phyloP scores from a whole-genome alignment of 2,329 filamentous ascomycete species.

The Pestalotiopsis sp. region DNA sequence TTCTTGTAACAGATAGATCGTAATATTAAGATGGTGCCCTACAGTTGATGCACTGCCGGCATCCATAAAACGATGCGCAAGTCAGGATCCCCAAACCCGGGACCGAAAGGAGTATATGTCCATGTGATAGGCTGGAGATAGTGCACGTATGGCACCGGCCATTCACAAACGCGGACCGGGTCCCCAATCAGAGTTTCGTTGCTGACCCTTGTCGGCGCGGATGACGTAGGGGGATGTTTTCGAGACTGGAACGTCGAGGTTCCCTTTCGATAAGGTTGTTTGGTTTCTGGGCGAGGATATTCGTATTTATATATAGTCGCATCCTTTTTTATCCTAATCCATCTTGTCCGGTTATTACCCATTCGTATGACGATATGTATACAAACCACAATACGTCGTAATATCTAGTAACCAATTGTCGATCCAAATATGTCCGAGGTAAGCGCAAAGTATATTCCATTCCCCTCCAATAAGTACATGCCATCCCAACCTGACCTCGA shows the following conservation, averaged over 20 bases:
- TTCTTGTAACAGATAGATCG: no score
- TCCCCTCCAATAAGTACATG: background rate
- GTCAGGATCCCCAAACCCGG: no score
- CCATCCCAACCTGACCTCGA: background rate
- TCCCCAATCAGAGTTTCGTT: slow-evolving; percentile 2
- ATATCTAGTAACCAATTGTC: background rate
- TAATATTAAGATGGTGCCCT: no score
- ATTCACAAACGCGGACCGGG: background rate
- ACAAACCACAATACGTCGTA: background rate
- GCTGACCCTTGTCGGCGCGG: background rate
- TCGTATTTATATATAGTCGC: background rate
- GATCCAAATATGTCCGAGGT: background rate
- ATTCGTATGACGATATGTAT: background rate
- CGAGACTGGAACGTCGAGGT: background rate
- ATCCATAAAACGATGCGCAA: no score
- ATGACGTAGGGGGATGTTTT: background rate
- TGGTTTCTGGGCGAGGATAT: background rate
- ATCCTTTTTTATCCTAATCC: background rate
- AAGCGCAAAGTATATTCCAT: background rate
- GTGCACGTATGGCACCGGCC: background rate
- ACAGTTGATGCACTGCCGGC: no score
- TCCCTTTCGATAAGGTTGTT: background rate
- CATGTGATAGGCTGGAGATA: slow-evolving; percentile 5
- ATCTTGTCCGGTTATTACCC: background rate
- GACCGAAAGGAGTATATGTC: background rate